Evolutionary conservation across 2,329 filamentous ascomycete genomes (phyloP), one percentile per base, ranked within the genome.

Genomic region (Colletotrichum tabaci): DNA sequence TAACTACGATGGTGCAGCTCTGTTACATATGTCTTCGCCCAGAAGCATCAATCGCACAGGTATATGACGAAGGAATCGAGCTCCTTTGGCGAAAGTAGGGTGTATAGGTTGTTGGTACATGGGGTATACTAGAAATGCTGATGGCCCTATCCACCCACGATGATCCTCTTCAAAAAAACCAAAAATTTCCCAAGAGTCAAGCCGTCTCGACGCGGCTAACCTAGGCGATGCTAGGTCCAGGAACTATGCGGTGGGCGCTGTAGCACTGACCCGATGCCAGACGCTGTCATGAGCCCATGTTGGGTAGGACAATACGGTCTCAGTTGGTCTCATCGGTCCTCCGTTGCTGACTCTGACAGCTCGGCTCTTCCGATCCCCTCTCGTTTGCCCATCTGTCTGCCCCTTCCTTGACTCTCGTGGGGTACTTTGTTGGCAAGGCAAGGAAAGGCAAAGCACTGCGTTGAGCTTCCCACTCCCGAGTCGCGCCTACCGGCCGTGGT

Each of bases 111-210:
- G 35, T 58, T 60, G 61, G 55, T 71, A 61, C 60, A 65, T 60
- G 47, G 55, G 66, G 56, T 69, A 71, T 56, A 71, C 46, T 64
- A 72, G 58, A 72, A 69, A 53, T 69, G 52, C 60, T 40, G 26
- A 67, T 38, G 42, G 23, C 55, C 42, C 49, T 3, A 56, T 38
- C 38, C 44, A 44, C 55, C 30, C 13, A 35, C 21, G 5, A 16
- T 21, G 38, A n/a, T 38, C 1, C 1, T 13, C 15, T n/a, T 18
- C 23, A 52, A 18, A 38, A 35, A 35, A 9, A 7, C 30, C 30
- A 30, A 30, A 12, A 53, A 18, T 44, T 47, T 58, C 4, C 44
- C 44, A 38, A 16, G 26, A 7, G n/a, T 66, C 30, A 42, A 18
- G 5, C 26, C 6, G 10, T 50, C 26, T 57, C 21, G 2, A 2